A percentile compares a stretch with the other conserved stretches of the same genome.
These are phyloP conservation scores for Solanum hybrid DNA, from an alignment of 305 asterid genomes.

Conservation along the genomic window DNA sequence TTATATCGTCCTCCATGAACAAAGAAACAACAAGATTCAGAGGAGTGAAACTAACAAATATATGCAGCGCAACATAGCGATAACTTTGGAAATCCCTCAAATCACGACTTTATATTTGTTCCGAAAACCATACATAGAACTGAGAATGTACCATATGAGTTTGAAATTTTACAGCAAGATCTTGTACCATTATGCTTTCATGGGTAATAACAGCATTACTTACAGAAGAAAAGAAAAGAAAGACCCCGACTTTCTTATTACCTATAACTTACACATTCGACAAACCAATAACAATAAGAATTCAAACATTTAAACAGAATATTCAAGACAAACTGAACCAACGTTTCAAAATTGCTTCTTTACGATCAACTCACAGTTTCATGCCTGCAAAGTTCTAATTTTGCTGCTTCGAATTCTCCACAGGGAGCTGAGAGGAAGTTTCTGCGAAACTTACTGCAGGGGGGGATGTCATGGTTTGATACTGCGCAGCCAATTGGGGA, in stretches of 20 bases:
- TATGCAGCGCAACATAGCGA: neutral
- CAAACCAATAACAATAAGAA: slow-evolving; percentile 45
- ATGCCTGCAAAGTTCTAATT: slow-evolving; percentile 41
- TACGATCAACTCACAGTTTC: slow-evolving; percentile 39
- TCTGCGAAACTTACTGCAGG: slow-evolving; percentile 38
- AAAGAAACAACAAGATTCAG: neutral
- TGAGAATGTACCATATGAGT: slow-evolving; percentile 21
- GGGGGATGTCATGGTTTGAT: slow-evolving; percentile 57
- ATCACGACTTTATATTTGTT: slow-evolving; percentile 22
- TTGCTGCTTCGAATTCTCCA: slow-evolving; percentile 56
- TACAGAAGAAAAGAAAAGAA: slow-evolving; percentile 10
- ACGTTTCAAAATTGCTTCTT: slow-evolving; percentile 70
- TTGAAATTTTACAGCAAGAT: slow-evolving; percentile 49
- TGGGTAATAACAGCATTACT: slow-evolving; percentile 26
- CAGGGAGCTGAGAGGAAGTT: slow-evolving; percentile 46
- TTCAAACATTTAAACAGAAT: slow-evolving; percentile 20
- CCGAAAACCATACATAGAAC: slow-evolving; percentile 24
- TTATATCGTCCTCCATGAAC: neutral
- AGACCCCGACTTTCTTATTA: slow-evolving; percentile 35
- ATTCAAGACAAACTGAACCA: slow-evolving; percentile 34
- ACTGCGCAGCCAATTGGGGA: slow-evolving; percentile 71
- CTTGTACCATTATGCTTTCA: slow-evolving; percentile 27
- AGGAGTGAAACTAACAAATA: neutral
- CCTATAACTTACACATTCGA: slow-evolving; percentile 41
- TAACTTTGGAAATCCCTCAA: neutral